A percentile compares a stretch with the other conserved stretches of the same genome.
phyloP scores from a whole-genome alignment of 2,329 filamentous ascomycete genomes.

The Exutisphaerella laricina region DNA sequence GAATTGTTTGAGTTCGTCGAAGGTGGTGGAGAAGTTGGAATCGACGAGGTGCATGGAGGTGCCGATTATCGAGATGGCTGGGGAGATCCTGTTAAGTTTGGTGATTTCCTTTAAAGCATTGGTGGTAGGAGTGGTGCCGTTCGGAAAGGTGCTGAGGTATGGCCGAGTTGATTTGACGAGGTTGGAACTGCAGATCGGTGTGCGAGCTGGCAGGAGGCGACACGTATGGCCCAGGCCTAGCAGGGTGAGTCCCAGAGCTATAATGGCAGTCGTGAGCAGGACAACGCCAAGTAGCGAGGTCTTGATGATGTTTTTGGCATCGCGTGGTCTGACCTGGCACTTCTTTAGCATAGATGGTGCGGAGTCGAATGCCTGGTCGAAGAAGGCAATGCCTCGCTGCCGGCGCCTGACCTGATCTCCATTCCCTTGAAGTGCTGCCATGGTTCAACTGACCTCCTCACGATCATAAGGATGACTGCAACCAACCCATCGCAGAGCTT shows the following conservation, averaged over 20 bases:
- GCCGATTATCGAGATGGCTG: background rate
- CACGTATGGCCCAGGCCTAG: background rate
- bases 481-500: background rate
- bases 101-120: background rate
- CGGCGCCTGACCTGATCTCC: background rate
- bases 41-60: background rate
- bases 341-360: too few species aligned
- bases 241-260: background rate
- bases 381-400: slow-evolving; percentile 1
- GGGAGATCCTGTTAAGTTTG: background rate
- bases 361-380: background rate
- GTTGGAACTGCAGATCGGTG: background rate
- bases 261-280: background rate
- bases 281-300: background rate
- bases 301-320: background rate
- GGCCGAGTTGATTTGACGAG: background rate
- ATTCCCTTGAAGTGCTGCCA: background rate
- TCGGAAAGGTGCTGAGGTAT: background rate
- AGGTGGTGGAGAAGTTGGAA: background rate
- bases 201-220: background rate
- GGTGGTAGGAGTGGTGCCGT: background rate
- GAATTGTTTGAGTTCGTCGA: background rate
- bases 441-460: background rate
- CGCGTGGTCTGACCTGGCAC: too few species aligned
- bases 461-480: background rate